These are phyloP conservation scores for sorghum (Sorghum bicolor) DNA, from an alignment of 176 grass and related monocot genomes.

Conservation along the genomic window DNA sequence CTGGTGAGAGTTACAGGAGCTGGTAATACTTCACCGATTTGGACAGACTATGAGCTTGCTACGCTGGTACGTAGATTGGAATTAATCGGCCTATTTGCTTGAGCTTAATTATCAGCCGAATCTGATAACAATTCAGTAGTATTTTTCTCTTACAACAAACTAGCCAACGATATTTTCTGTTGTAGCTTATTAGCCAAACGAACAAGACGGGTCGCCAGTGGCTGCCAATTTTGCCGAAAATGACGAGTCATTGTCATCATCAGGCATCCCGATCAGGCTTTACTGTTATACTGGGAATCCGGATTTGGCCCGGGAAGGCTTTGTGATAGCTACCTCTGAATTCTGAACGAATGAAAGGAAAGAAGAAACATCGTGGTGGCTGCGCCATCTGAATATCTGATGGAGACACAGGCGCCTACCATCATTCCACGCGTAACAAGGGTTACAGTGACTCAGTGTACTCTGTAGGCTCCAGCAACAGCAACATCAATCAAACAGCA, in stretches of 20 bases:
- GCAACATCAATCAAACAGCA: no score
- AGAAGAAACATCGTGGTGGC: neutral
- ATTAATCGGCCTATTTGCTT: no score
- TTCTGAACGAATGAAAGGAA: neutral
- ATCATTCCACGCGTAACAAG: neutral
- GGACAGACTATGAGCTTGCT: neutral
- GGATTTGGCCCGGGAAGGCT: neutral
- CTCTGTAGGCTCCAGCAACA: no score
- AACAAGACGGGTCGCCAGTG: no score
- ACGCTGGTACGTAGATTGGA: neutral
- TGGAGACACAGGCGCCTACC: neutral
- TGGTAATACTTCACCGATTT: neutral
- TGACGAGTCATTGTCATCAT: neutral
- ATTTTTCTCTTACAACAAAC: no score
- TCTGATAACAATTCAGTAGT: no score
- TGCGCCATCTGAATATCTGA: neutral
- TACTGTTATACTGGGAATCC: neutral
- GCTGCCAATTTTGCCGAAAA: neutral
- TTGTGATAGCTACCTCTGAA: neutral
- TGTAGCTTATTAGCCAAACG: no score
- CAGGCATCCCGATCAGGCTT: neutral
- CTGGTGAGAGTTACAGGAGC: neutral
- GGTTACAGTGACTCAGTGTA: neutral
- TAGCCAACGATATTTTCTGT: no score
- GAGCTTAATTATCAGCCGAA: no score